A percentile compares a stretch with the other conserved stretches of the same genome.
These are phyloP conservation scores for Cruciata laevipes DNA, from an alignment of 257 asterid genomes.

Conservation along the genomic window DNA sequence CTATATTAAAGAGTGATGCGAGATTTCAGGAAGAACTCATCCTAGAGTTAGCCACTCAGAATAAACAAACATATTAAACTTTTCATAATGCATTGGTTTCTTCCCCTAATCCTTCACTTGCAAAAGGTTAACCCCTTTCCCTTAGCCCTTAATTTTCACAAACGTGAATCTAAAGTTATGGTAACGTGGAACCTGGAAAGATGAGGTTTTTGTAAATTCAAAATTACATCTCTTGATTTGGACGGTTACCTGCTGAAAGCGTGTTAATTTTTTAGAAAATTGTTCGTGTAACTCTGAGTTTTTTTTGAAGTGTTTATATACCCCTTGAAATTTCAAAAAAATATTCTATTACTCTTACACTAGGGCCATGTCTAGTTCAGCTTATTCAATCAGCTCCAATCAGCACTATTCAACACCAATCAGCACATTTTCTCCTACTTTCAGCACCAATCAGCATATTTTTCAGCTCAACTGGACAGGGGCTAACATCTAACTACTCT, in stretches of 20 bases:
- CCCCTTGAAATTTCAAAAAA: no score
- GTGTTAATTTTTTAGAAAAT: no score
- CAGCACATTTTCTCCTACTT: no score
- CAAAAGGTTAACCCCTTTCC: constrained; percentile 29
- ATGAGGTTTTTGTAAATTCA: not conserved
- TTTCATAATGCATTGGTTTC: constrained; percentile 13
- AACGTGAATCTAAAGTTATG: constrained; percentile 55
- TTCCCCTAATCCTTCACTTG: constrained; percentile 13
- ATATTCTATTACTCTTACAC: no score
- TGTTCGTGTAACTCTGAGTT: no score
- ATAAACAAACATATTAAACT: not conserved
- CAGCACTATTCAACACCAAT: no score
- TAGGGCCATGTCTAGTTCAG: no score
- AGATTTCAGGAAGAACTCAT: constrained; percentile 39
- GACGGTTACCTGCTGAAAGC: constrained; percentile 10
- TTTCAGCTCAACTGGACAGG: no score
- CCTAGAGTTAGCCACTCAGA: not conserved
- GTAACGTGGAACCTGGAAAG: constrained; percentile 23
- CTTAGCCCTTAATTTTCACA: constrained; percentile 34
- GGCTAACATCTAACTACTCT: no score
- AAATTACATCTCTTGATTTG: not conserved
- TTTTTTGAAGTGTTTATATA: no score
- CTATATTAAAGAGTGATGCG: constrained; percentile 34
- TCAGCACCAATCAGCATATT: no score
- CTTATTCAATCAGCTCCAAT: no score